Base-by-base conservation (phyloP, 176 grass and related monocot genomes). In the Hyparrhenia diplandra region DNA sequence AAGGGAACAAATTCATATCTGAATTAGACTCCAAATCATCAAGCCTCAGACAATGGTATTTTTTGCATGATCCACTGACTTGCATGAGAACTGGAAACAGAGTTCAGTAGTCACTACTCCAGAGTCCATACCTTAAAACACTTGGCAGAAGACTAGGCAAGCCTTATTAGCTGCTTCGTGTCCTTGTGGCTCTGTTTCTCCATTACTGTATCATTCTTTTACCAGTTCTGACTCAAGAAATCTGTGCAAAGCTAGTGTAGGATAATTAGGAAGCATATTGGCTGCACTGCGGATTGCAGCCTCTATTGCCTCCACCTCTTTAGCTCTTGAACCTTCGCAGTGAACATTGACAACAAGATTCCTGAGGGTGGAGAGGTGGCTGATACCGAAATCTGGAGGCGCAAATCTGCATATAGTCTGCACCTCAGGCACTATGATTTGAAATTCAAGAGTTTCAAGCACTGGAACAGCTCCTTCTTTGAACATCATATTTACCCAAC, bases 241-340 rank as follows among this genome's bases (percentile, higher is more conserved):
- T 69, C 82, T 84, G 5, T n/a, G 51, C 7, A 89, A 21, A 25
- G 6, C 28, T 1, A 2, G 40, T 64, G 6, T 85, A 34, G 77
- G 82, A 30, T 23, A 16, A 32, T 76, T 85, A 11, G 87, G 87
- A 55, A 85, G 87, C 24, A 45, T 43, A 17, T 64, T 54, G 34
- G 36, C 25, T 54, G 31, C 70, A 68, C 6, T 32, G 1, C 16
- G 13, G 14, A 89, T 71, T 40, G 87, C 71, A 36, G 54, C 70
- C 41, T 85, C 82, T 12, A 81, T 13, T 25, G 70, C 87, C 64
- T 85, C 77, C 5, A 88, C 82, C 63, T 80, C 87, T 25, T 69
- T 35, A 13, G 65, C 8, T 18, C 24, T 63, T 2, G 87, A 71
- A 37, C 77, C 58, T 59, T 70, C 23, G 30, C 82, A 89, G 25